These are phyloP conservation scores for Cairneyella variabilis DNA, from an alignment of 495 filamentous ascomycete species.

Conservation along the genomic window DNA sequence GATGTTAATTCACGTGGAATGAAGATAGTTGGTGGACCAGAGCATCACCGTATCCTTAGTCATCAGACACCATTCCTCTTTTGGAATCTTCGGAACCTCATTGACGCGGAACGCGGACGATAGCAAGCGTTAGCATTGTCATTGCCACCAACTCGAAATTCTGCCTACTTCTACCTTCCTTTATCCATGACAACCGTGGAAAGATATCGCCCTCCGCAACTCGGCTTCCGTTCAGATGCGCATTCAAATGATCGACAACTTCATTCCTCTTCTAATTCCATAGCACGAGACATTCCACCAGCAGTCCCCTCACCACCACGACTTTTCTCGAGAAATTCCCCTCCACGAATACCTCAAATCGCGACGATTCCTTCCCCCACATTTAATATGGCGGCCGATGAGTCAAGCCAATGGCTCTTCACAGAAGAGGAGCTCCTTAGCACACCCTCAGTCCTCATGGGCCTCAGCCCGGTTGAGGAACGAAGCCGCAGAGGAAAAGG, in stretches of 20 bases:
- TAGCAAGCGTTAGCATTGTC: neutral
- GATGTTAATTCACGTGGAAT: no score
- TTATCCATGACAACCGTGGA: conserved; percentile 46
- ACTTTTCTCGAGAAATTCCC: conserved; percentile 44
- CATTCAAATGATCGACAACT: conserved; percentile 29
- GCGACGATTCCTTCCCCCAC: conserved; percentile 24
- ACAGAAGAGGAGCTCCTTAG: conserved; percentile 74
- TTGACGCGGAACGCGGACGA: neutral
- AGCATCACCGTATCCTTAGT: no score
- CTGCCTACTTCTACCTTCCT: neutral
- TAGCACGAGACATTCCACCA: conserved; percentile 46
- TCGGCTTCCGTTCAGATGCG: conserved; percentile 35
- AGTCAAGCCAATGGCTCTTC: conserved; percentile 79
- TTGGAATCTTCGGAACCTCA: neutral
- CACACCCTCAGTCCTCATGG: conserved; percentile 81
- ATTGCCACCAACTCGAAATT: neutral
- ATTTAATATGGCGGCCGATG: conserved; percentile 24
- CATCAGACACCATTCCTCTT: neutral
- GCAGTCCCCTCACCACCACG: conserved; percentile 49
- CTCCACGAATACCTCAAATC: conserved; percentile 39
- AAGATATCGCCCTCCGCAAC: conserved; percentile 44
- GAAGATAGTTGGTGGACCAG: no score
- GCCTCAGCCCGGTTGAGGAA: conserved; percentile 71
- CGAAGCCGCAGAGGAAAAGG: conserved; percentile 78
- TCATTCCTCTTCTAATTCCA: conserved; percentile 38